Base-by-base conservation (phyloP, 2,329 filamentous ascomycete genomes). In the Aspergillus neotritici region DNA sequence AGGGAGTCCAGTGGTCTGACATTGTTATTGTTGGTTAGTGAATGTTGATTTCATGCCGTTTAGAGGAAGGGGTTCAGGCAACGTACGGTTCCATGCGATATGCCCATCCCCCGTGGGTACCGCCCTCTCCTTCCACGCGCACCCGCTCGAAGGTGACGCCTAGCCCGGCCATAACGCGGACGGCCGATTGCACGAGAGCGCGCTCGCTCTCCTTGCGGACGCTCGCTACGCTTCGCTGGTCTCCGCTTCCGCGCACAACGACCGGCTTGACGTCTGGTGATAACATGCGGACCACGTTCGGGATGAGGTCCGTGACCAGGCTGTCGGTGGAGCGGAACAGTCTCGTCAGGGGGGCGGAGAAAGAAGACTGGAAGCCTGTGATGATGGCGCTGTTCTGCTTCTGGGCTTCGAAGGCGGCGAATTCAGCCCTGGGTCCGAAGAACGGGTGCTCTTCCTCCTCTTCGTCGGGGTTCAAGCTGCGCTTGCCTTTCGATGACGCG, bases 21-120 rank as follows among this genome's bases (percentile, higher is more conserved):
- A 3, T 44, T 33, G 34, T 33, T 55, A 36, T 50, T 49, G 36
- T 30, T 45, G 14, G 21, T 31, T 17, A 38, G 11, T 28, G 8
- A 16, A 5, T 3, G 7, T 9, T 25, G 6, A 2, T 8, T 9
- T 25, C 14, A 37, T 1, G 4, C n/a, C n/a, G n/a, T n/a, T n/a
- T 34, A 9, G 6, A 5, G 12, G n/a, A n/a, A 17, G 3, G 7
- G 5, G n/a, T 3, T 13, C 17, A n/a, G 9, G 36, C 10, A 14
- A 82, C 84, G 76, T 72, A 90, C 77, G 93, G 93, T 60, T 97
- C 91, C 87, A 98, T 90, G 41, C 93, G 82, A 66, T 94, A 97
- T 7, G 94, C 83, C 77, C 83, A 97, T 53, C 78, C 82, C 29
- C 80, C 77, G 43, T 74, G 74, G 14, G 70, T 72, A 4, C 74